Evolutionary conservation across 2,329 filamentous ascomycete genomes (phyloP).

Genomic region (Madurella mycetomatis): DNA sequence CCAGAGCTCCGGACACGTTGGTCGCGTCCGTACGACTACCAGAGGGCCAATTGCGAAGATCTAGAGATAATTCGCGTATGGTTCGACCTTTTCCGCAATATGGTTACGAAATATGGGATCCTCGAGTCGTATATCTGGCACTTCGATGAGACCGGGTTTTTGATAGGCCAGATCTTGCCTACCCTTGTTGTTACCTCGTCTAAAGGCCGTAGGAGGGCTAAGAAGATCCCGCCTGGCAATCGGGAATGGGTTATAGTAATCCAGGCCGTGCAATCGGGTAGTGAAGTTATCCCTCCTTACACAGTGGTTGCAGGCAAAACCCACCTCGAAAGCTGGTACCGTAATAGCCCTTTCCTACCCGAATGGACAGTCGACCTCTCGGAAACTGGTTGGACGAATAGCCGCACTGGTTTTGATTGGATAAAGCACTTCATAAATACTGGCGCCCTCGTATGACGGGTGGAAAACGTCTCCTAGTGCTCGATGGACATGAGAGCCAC

Average conservation of each 20-base stretch:
- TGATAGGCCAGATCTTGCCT: conserved; percentile 28
- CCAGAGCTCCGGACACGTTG: conserved; percentile 25
- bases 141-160: conserved; percentile 31
- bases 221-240: background rate
- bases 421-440: background rate
- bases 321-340: background rate
- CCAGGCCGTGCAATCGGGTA: background rate
- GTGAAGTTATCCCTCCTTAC: background rate
- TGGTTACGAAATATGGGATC: conserved; percentile 20
- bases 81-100: background rate
- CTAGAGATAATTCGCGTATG: background rate
- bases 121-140: conserved; percentile 23
- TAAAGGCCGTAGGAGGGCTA: background rate
- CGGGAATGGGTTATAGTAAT: background rate
- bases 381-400: conserved; percentile 1
- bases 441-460: background rate
- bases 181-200: background rate
- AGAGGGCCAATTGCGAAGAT: conserved; percentile 26
- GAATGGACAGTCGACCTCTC: background rate
- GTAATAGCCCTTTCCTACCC: background rate
- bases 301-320: background rate
- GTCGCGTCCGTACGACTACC: conserved; percentile 23
- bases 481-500: conserved; percentile 5
- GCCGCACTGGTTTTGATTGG: background rate
- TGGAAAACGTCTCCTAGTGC: background rate